These are phyloP conservation scores for Cytospora chrysosperma DNA, from an alignment of 2,329 filamentous ascomycete genomes.

Conservation along the genomic window DNA sequence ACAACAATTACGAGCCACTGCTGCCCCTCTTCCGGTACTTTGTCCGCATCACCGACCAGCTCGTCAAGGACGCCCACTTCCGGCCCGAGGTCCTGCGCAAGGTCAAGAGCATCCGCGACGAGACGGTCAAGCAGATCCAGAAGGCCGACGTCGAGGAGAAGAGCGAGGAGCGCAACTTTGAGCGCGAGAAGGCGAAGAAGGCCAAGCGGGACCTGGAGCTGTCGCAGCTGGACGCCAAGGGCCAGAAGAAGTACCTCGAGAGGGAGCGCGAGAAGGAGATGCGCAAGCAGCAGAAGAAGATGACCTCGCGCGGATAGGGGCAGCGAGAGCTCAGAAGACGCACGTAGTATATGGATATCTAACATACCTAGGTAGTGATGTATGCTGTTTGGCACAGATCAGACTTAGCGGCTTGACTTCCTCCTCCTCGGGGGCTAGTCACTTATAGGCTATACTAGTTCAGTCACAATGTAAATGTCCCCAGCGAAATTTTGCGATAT, in stretches of 20 bases:
- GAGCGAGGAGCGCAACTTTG: slow-evolving; percentile 71
- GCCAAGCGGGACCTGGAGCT: slow-evolving; percentile 84
- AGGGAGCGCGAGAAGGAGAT: slow-evolving; percentile 75
- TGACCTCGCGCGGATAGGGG: slow-evolving; percentile 49
- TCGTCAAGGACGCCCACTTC: slow-evolving; percentile 78
- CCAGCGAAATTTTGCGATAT: not conserved
- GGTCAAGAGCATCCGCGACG: slow-evolving; percentile 76
- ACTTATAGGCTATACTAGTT: not conserved
- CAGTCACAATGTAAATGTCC: not conserved
- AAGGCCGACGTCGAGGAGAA: slow-evolving; percentile 77
- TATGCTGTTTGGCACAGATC: not conserved
- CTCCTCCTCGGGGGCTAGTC: not conserved
- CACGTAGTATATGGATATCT: not conserved
- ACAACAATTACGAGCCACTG: slow-evolving; percentile 63
- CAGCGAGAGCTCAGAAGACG: not conserved
- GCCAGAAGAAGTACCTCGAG: slow-evolving; percentile 82
- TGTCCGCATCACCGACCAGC: slow-evolving; percentile 78
- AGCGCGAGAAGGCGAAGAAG: slow-evolving; percentile 78
- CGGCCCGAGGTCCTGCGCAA: slow-evolving; percentile 86
- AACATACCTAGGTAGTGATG: not conserved
- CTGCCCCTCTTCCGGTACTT: slow-evolving; percentile 78
- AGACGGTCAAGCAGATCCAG: slow-evolving; percentile 75
- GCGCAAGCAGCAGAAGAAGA: slow-evolving; percentile 55
- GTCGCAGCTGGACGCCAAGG: slow-evolving; percentile 73
- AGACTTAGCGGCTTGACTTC: not conserved